phyloP scores from a whole-genome alignment of 208 protist genomes.

The Trypanosoma conorhini region DNA sequence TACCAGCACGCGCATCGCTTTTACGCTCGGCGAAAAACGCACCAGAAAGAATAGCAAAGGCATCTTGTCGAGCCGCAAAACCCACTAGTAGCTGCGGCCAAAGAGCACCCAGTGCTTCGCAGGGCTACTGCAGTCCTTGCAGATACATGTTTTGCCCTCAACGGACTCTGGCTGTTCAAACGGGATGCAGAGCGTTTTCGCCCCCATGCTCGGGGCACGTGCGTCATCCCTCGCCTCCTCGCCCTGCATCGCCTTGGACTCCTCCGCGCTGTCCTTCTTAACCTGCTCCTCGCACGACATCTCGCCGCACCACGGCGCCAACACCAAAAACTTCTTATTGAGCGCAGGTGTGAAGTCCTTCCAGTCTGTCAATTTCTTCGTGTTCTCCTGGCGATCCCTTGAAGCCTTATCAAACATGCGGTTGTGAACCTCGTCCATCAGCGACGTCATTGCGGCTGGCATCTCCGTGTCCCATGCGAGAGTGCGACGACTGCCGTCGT shows the following conservation, averaged over 20 bases:
- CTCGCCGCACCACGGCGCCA: conserved; percentile 93
- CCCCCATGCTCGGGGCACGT: conserved; percentile 93
- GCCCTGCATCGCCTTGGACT: conserved; percentile 64
- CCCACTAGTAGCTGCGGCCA: conserved; percentile 79
- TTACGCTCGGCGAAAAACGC: background rate
- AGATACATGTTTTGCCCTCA: conserved; percentile 89
- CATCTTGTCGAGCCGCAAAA: background rate
- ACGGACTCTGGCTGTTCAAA: conserved; percentile 87
- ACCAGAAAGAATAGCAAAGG: background rate
- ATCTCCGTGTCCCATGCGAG: conserved; percentile 63
- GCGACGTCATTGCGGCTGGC: conserved; percentile 21
- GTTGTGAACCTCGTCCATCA: conserved; percentile 93
- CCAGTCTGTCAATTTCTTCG: conserved; percentile 80
- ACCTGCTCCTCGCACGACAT: conserved; percentile 94
- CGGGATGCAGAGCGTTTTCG: conserved; percentile 97
- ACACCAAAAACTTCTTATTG: conserved; percentile 86
- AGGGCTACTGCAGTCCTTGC: conserved; percentile 72
- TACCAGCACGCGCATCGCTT: background rate
- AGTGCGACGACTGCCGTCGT: conserved; percentile 62
- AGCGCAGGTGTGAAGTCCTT: conserved; percentile 91
- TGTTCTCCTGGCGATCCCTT: conserved; percentile 49
- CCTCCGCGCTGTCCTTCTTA: conserved; percentile 93
- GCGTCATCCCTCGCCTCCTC: conserved; percentile 70
- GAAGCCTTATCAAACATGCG: conserved; percentile 78
- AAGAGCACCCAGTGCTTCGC: conserved; percentile 83